Conservation (phyloP, 306 rosid species). For the Citrullus amarus region DNA sequence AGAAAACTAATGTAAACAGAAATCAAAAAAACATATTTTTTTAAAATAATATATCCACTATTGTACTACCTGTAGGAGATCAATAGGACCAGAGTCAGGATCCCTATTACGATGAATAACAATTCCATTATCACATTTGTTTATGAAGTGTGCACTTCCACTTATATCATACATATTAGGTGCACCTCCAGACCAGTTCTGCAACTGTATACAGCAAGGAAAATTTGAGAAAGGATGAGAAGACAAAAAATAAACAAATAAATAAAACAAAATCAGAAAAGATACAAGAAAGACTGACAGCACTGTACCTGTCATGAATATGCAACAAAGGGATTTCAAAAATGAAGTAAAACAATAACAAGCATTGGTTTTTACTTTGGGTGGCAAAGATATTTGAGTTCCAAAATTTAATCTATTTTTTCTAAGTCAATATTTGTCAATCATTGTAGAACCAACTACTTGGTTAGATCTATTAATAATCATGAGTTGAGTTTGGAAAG, state of each 20-base stretch:
- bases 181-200: conserved; percentile 63
- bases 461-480: neutral
- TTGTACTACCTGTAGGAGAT: conserved; percentile 58
- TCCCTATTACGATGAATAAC: conserved; percentile 84
- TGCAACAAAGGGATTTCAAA: neutral
- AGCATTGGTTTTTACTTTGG: neutral
- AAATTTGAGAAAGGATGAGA: conserved; percentile 8
- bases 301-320: neutral
- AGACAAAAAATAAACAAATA: neutral
- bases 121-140: conserved; percentile 90
- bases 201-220: conserved; percentile 37
- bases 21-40: neutral
- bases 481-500: neutral
- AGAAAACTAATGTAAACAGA: neutral
- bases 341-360: neutral
- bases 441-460: neutral
- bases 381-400: neutral
- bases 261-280: neutral
- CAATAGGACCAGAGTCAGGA: conserved; percentile 71
- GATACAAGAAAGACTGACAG: neutral
- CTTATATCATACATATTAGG: conserved; percentile 94
- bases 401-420: neutral
- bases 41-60: neutral
- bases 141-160: conserved; percentile 91
- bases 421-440: neutral